These are phyloP conservation scores for Solanum hybrid DNA, from an alignment of 305 asterid genomes.

Conservation along the genomic window DNA sequence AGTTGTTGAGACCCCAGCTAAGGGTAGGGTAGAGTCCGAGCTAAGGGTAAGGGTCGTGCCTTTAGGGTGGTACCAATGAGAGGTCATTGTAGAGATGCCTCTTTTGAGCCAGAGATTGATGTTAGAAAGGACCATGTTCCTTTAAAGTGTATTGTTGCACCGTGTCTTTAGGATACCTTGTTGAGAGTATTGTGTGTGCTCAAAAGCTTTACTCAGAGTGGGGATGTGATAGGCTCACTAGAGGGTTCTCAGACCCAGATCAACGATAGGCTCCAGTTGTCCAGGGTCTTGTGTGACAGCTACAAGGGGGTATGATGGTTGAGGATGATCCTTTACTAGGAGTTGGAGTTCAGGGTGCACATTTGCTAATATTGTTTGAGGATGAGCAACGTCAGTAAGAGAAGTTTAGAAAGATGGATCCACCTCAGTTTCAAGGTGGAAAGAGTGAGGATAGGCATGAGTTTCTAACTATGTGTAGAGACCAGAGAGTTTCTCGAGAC, in stretches of 20 bases:
- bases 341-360: neutral
- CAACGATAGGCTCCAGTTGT: neutral
- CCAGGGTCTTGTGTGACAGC: neutral
- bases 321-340: neutral
- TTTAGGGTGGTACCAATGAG: neutral
- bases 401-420: neutral
- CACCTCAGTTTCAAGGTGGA: neutral
- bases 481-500: neutral
- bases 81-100: neutral
- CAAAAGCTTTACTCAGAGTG: too few species aligned
- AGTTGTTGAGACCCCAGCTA: neutral
- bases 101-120: neutral
- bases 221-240: neutral
- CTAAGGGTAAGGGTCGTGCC: neutral
- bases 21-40: neutral
- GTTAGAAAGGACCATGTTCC: neutral
- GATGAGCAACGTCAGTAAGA: neutral
- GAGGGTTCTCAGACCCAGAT: neutral
- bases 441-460: neutral
- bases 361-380: neutral
- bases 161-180: neutral
- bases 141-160: neutral
- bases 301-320: neutral
- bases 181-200: neutral
- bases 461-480: neutral